Percentiles rank a stretch among this genome's conserved stretches.
Conservation (phyloP, 805 yeast species). For the Priceomyces carsonii region DNA sequence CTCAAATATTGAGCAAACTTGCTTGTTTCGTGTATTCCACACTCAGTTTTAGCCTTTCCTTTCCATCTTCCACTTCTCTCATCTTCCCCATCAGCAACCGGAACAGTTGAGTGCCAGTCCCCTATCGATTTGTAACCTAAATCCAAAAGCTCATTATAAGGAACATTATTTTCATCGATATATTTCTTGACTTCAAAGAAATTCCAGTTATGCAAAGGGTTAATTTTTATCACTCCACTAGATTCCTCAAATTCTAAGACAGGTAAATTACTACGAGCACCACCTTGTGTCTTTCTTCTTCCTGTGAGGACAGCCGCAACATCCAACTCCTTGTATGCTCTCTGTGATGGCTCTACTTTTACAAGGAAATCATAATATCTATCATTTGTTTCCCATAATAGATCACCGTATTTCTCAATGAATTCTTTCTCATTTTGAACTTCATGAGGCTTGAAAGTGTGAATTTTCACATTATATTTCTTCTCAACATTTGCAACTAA, state of each 20-base stretch:
- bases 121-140: constrained; percentile 90
- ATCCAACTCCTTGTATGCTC: constrained; percentile 73
- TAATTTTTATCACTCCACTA: constrained; percentile 77
- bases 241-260: constrained; percentile 74
- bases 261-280: constrained; percentile 68
- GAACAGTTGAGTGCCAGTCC: constrained; percentile 92
- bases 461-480: constrained; percentile 58
- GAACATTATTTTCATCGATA: constrained; percentile 70
- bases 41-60: constrained; percentile 88
- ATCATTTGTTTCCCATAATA: constrained; percentile 83
- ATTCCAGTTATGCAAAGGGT: constrained; percentile 84
- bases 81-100: constrained; percentile 89
- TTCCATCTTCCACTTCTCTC: constrained; percentile 98
- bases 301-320: constrained; percentile 93
- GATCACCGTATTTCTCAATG: constrained; percentile 65
- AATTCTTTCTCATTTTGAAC: constrained; percentile 63
- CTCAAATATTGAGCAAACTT: constrained; percentile 65
- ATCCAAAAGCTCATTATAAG: constrained; percentile 82
- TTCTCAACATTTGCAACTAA: constrained; percentile 59
- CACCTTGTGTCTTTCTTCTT: constrained; percentile 88
- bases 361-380: constrained; percentile 79
- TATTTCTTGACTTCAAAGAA: constrained; percentile 71
- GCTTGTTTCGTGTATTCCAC: constrained; percentile 88
- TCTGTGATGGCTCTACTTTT: constrained; percentile 88
- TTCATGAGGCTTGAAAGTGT: constrained; percentile 67